phyloP scores from a whole-genome alignment of 2,329 filamentous ascomycete species.

The Cytospora piceicola region DNA sequence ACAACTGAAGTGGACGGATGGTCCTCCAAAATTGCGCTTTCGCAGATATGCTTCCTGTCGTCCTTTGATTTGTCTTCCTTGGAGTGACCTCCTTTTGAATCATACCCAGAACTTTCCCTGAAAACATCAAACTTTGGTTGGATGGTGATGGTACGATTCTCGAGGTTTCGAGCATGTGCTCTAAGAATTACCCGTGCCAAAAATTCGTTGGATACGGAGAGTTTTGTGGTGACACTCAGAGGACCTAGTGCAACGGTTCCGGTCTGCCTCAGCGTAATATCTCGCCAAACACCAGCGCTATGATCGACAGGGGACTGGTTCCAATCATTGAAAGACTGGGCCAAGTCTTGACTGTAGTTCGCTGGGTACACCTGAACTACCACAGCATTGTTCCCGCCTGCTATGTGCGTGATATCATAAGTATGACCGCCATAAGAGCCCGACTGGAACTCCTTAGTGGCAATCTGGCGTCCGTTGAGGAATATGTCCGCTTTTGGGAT shows the following conservation, averaged over 20 bases:
- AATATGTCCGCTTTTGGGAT: constrained; percentile 63
- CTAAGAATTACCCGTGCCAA: constrained; percentile 39
- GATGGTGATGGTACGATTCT: constrained; percentile 45
- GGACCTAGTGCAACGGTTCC: constrained; percentile 53
- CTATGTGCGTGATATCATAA: constrained; percentile 57
- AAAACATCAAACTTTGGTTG: constrained; percentile 26
- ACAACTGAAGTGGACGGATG: constrained; percentile 36
- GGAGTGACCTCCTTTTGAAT: too few species aligned
- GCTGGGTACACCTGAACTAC: constrained; percentile 60
- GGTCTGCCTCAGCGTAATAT: constrained; percentile 59
- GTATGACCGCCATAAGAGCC: constrained; percentile 61
- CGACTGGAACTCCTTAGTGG: constrained; percentile 51
- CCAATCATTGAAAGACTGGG: constrained; percentile 65
- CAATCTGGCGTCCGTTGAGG: constrained; percentile 59
- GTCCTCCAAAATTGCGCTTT: constrained; percentile 15
- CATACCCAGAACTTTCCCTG: background rate
- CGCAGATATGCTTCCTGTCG: too few species aligned
- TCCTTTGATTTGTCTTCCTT: background rate
- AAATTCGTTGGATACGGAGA: constrained; percentile 32
- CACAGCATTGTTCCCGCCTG: constrained; percentile 51
- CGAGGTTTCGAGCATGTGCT: constrained; percentile 46
- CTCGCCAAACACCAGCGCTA: constrained; percentile 65
- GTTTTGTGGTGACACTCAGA: constrained; percentile 50
- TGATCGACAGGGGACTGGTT: constrained; percentile 66
- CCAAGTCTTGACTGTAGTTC: constrained; percentile 62